Evolutionary conservation across 2,329 filamentous ascomycete genomes (phyloP).

Genomic region (Alternaria metachromatica): DNA sequence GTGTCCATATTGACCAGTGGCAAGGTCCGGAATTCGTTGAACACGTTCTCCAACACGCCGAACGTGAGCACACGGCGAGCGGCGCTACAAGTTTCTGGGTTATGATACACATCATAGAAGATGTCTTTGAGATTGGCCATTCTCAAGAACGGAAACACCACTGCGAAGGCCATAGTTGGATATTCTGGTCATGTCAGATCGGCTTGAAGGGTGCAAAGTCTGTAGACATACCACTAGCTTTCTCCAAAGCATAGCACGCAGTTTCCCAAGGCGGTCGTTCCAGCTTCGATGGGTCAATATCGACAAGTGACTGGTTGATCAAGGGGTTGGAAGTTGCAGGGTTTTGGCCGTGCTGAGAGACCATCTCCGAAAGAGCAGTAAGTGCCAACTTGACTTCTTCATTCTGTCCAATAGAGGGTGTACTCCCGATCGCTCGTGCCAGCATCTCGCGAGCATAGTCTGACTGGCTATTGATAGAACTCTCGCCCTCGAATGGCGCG

Average conservation of each 20-base stretch:
- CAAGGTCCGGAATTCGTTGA: slow-evolving; percentile 34
- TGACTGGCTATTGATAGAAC: slow-evolving; percentile 57
- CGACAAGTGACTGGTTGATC: slow-evolving; percentile 32
- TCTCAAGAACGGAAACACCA: slow-evolving; percentile 42
- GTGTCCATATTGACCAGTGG: slow-evolving; percentile 20
- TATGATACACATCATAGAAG: slow-evolving; percentile 34
- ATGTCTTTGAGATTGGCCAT: slow-evolving; percentile 34
- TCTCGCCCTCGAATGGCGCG: slow-evolving; percentile 57
- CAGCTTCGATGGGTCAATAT: slow-evolving; percentile 34
- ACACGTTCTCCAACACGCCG: slow-evolving; percentile 39
- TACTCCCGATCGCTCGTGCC: slow-evolving; percentile 48
- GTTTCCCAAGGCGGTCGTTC: slow-evolving; percentile 42
- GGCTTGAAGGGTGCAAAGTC: neutral
- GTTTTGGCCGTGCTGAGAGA: slow-evolving; percentile 33
- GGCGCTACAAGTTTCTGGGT: slow-evolving; percentile 24
- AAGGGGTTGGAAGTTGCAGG: slow-evolving; percentile 23
- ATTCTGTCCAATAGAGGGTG: slow-evolving; percentile 43
- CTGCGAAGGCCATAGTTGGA: slow-evolving; percentile 42
- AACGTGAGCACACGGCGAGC: slow-evolving; percentile 38
- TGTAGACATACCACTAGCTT: slow-evolving; percentile 36
- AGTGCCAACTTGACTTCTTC: slow-evolving; percentile 43
- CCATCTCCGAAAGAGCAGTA: slow-evolving; percentile 41
- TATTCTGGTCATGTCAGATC: slow-evolving; percentile 24
- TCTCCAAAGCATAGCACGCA: slow-evolving; percentile 33
- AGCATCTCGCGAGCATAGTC: slow-evolving; percentile 55